phyloP scores from a whole-genome alignment of 768 basidiomycete species.

The Suillus subaureus region DNA sequence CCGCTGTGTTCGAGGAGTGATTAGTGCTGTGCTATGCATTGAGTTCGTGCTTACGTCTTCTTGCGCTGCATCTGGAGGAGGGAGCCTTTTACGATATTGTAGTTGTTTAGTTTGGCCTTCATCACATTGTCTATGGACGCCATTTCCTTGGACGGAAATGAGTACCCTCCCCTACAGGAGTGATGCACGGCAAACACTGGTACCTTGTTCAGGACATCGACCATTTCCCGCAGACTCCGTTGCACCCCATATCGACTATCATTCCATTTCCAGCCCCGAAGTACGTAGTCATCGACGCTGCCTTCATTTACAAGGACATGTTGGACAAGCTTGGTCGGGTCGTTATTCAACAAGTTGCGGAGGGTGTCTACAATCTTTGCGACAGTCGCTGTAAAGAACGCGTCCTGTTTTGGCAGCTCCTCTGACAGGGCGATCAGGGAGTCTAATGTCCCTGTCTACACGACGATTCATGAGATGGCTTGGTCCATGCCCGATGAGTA shows the following conservation, averaged over 20 bases:
- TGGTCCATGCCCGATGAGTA: constrained; percentile 2
- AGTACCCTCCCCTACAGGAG: constrained; percentile 6
- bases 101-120: constrained; percentile 88
- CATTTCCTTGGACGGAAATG: constrained; percentile 71
- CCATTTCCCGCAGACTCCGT: constrained; percentile 78
- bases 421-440: constrained; percentile 87
- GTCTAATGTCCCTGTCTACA: constrained; percentile 92
- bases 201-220: constrained; percentile 87
- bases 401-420: constrained; percentile 89
- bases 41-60: constrained; percentile 64
- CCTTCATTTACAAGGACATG: constrained; percentile 82
- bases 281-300: constrained; percentile 74
- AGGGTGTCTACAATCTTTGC: constrained; percentile 95
- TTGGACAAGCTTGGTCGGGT: constrained; percentile 71
- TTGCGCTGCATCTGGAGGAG: constrained; percentile 92
- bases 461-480: constrained; percentile 15
- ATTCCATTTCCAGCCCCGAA: constrained; percentile 92
- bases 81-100: constrained; percentile 93
- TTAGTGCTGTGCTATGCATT: neutral
- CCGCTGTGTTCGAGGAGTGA: constrained; percentile 53
- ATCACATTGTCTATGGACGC: constrained; percentile 91
- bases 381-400: constrained; percentile 82
- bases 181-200: constrained; percentile 15
- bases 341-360: constrained; percentile 87
- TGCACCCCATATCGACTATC: constrained; percentile 87